These are phyloP conservation scores for Mucor piriformis DNA, from an alignment of 371 early-diverging fungal genomes.

Conservation along the genomic window DNA sequence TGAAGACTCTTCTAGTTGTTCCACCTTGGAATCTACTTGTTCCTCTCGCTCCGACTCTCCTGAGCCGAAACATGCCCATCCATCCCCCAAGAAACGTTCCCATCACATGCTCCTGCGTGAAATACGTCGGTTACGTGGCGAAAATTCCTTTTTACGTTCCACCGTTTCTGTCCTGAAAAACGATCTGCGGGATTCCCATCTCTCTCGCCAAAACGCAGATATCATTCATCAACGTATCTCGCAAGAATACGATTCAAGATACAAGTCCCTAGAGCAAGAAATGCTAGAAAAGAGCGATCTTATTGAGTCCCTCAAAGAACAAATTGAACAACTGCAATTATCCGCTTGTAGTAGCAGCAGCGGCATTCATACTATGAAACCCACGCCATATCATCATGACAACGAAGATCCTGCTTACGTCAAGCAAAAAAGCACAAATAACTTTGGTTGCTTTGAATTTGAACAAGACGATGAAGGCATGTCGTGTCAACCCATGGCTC, in stretches of 20 bases:
- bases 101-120: conserved; percentile 38
- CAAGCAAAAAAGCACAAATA: conserved; percentile 4
- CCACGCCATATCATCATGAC: not conserved
- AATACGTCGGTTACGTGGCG: conserved; percentile 44
- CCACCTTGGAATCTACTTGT: conserved; percentile 14
- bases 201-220: conserved; percentile 42
- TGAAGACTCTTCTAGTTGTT: conserved; percentile 11
- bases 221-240: conserved; percentile 39
- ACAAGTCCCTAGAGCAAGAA: conserved; percentile 35
- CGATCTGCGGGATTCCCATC: conserved; percentile 38
- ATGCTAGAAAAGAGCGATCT: conserved; percentile 33
- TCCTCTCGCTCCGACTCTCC: conserved; percentile 19
- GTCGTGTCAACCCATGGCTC: conserved; percentile 10
- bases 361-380: not conserved
- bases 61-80: conserved; percentile 14
- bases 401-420: conserved; percentile 15
- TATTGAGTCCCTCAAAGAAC: conserved; percentile 30
- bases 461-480: conserved; percentile 11
- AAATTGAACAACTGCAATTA: conserved; percentile 28
- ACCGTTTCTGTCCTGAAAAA: conserved; percentile 41
- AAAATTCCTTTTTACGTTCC: conserved; percentile 35
- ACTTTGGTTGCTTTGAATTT: conserved; percentile 19
- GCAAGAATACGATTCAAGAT: conserved; percentile 32
- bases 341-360: not conserved
- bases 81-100: conserved; percentile 24